Base-by-base conservation (phyloP, 2,329 filamentous ascomycete species). In the Akanthomyces uredinophilus region DNA sequence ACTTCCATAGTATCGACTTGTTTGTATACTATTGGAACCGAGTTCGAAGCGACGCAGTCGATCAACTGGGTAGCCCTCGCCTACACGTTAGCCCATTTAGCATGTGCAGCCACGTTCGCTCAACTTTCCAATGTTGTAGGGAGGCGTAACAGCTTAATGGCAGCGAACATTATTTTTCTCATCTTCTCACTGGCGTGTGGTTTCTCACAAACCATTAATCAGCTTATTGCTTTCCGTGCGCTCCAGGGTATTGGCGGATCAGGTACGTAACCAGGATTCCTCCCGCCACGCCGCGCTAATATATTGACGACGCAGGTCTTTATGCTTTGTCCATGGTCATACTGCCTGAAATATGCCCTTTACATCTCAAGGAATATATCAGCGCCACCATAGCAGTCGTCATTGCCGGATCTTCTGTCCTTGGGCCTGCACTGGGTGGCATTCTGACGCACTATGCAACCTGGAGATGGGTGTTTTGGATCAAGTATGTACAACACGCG, bases 1-100 rank as follows among this genome's bases (percentile, higher is more conserved):
- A 79, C 80, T 1, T 83, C 83, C 4, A 85, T 87, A 41, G 81
- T 87, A 1, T 83, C 83, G 1, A 86, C 84, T 11, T 81, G 81
- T 49, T 71, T 87, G 11, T 81, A 81, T 66, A 75, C 75, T n/a
- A 86, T 87, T 54, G 80, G 79, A 2, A 68, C 68, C 14, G 81
- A 87, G 5, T 82, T 87, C 53, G 63, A 77, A 13, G 73, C 76
- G 14, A 65, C 81, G 3, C 70, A 75, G 11, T 68, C 67, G 4
- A 75, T 83, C 59, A 84, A 82, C 66, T 84, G 81, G 81, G 77
- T 85, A 0, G 81, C 81, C 0, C 73, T 87, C 37, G 74, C 81
- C 8, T 85, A 85, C 65, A 83, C 82, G 0, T 73, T 86, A 27
- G 73, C 82, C 10, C 85, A 85, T 66, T 75, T 86, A 35, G 79